phyloP scores from a whole-genome alignment of 768 basidiomycete species.

The Rickenella mellea region DNA sequence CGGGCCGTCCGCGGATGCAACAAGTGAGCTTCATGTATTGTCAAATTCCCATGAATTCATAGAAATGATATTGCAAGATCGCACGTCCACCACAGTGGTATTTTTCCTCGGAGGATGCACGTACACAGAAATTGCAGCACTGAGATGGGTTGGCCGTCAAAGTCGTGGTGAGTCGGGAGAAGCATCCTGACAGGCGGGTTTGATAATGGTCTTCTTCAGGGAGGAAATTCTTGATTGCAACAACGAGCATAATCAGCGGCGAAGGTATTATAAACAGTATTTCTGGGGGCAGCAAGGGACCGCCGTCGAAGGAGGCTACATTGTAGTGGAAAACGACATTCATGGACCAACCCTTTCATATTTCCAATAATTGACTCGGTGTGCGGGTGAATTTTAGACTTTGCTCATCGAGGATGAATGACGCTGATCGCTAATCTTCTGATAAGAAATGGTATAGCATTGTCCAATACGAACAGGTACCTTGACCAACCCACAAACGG shows the following conservation, averaged over 20 bases:
- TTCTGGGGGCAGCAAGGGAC: slow-evolving; percentile 27
- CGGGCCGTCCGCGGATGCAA: slow-evolving; percentile 18
- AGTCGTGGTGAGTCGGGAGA: slow-evolving; percentile 48
- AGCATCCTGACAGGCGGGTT: slow-evolving; percentile 4
- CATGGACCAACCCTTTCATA: no score
- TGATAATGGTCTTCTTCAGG: slow-evolving; percentile 33
- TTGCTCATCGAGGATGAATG: no score
- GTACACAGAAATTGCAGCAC: slow-evolving; percentile 91
- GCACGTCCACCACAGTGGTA: slow-evolving; percentile 75
- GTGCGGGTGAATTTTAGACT: no score
- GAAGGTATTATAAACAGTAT: slow-evolving; percentile 61
- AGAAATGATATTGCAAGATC: slow-evolving; percentile 41
- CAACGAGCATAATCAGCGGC: slow-evolving; percentile 86
- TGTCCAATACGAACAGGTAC: no score
- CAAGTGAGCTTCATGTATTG: slow-evolving; percentile 21
- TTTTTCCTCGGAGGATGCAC: slow-evolving; percentile 98
- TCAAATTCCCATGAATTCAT: not conserved
- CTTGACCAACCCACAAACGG: no score
- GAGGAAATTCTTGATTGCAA: slow-evolving; percentile 81
- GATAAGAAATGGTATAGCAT: no score
- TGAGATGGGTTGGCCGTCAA: slow-evolving; percentile 86
- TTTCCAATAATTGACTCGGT: no score
- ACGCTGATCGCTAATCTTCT: no score
- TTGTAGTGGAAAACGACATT: no score
- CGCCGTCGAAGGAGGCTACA: no score